phyloP scores from a whole-genome alignment of 495 filamentous ascomycete genomes.

The Glutinoglossum americanum region DNA sequence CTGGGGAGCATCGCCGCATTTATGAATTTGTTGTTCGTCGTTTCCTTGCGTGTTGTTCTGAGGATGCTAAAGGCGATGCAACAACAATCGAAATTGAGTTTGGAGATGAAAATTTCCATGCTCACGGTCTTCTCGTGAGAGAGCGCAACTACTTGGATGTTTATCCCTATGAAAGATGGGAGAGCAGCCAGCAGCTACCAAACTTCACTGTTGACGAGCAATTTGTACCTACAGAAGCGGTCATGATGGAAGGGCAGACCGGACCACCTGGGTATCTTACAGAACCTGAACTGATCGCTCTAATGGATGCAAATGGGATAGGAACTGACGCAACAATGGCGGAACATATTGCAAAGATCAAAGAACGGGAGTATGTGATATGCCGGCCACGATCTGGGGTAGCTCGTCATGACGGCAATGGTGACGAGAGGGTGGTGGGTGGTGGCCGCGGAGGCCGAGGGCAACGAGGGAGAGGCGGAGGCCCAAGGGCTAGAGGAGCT shows the following conservation, averaged over 20 bases:
- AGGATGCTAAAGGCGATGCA: conserved; percentile 68
- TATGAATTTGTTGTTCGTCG: conserved; percentile 91
- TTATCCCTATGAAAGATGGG: conserved; percentile 92
- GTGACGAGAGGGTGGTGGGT: conserved; percentile 13
- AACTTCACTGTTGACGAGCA: conserved; percentile 52
- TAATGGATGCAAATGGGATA: conserved; percentile 98
- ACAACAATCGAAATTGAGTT: conserved; percentile 73
- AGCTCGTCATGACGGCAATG: conserved; percentile 16
- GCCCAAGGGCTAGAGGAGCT: conserved; percentile 10
- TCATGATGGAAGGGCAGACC: conserved; percentile 75
- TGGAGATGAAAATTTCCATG: conserved; percentile 60
- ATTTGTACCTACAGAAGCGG: conserved; percentile 77
- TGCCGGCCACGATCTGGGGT: conserved; percentile 29
- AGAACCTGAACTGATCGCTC: conserved; percentile 85
- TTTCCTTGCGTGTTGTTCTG: conserved; percentile 89
- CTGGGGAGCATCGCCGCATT: conserved; percentile 45
- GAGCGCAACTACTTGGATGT: conserved; percentile 88
- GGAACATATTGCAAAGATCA: conserved; percentile 90
- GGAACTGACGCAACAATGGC: conserved; percentile 98
- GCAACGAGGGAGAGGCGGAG: conserved; percentile 15
- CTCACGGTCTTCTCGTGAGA: conserved; percentile 66
- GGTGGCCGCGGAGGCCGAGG: conserved; percentile 22
- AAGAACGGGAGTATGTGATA: conserved; percentile 65
- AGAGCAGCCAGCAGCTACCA: conserved; percentile 63
- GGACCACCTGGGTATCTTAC: conserved; percentile 67